phyloP scores from a whole-genome alignment of 1,139 yeast species.

The Hemisphaericaspora xylofermentans region DNA sequence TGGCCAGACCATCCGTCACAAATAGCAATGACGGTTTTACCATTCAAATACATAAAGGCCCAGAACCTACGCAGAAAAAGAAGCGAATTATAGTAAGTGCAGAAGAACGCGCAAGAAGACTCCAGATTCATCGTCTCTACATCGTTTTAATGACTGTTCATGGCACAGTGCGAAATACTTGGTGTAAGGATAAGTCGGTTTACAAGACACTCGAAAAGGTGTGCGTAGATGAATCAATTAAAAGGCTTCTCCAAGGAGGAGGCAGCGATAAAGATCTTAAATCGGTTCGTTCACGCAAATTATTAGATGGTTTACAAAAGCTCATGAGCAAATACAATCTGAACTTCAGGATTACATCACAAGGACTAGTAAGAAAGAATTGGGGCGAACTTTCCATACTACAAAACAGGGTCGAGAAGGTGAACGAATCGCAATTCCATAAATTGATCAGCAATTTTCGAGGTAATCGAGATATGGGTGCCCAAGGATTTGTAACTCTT shows the following conservation, averaged over 20 bases:
- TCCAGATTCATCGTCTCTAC: constrained; percentile 55
- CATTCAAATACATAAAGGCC: constrained; percentile 6
- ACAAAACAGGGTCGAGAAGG: constrained; percentile 24
- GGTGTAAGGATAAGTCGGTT: constrained; percentile 61
- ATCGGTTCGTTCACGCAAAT: constrained; percentile 58
- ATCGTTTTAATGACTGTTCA: constrained; percentile 60
- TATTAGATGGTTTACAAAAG: constrained; percentile 72
- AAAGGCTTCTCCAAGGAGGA: constrained; percentile 47
- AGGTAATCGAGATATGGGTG: constrained; percentile 80
- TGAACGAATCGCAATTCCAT: constrained; percentile 39
- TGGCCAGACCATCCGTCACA: background rate
- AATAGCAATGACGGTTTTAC: constrained; percentile 9
- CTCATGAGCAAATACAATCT: constrained; percentile 63
- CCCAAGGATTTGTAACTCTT: constrained; percentile 83
- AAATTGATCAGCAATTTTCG: constrained; percentile 40
- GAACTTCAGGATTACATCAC: constrained; percentile 51
- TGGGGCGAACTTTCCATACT: constrained; percentile 55
- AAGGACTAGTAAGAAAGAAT: constrained; percentile 48
- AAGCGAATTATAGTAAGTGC: constrained; percentile 15
- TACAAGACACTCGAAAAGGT: constrained; percentile 37
- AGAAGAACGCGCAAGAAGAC: constrained; percentile 14
- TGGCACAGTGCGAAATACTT: constrained; percentile 65
- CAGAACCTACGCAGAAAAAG: constrained; percentile 17
- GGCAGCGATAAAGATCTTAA: constrained; percentile 28
- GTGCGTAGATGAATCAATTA: constrained; percentile 44